phyloP scores from a whole-genome alignment of 371 early-diverging fungal genomes.

The Ecytonucleospora hepatopenaei region DNA sequence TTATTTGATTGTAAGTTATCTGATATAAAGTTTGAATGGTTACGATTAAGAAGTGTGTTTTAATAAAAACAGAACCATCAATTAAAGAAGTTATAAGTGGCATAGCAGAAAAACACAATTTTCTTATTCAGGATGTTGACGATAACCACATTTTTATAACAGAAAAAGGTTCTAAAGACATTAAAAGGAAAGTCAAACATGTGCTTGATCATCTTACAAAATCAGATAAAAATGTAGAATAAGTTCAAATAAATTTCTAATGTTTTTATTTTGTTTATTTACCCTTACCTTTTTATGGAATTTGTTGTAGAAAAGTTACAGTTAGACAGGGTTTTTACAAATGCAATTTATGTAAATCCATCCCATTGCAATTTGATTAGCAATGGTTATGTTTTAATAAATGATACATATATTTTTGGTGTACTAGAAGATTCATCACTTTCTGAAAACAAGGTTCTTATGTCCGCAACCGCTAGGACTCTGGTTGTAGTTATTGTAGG shows the following conservation, averaged over 20 bases:
- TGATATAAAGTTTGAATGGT: conserved; percentile 46
- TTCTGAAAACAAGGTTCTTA: not conserved
- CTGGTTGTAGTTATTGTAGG: conserved; percentile 5
- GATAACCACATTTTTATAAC: conserved; percentile 52
- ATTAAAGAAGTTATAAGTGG: conserved; percentile 52
- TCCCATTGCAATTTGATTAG: not conserved
- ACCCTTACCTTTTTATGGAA: too few species aligned
- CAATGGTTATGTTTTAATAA: not conserved
- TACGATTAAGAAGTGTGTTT: conserved; percentile 46
- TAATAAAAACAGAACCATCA: conserved; percentile 54
- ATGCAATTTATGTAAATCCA: not conserved
- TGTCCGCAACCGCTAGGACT: not conserved
- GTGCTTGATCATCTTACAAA: conserved; percentile 4
- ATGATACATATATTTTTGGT: not conserved
- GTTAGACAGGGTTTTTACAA: not conserved
- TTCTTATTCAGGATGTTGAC: conserved; percentile 55
- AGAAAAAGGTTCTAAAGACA: conserved; percentile 28
- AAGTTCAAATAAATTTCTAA: too few species aligned
- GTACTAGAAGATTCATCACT: not conserved
- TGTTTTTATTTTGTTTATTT: too few species aligned
- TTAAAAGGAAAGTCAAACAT: conserved; percentile 45
- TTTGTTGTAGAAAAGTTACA: not conserved
- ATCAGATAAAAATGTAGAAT: not conserved
- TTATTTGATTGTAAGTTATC: too few species aligned
- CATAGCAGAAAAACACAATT: conserved; percentile 52